These are phyloP conservation scores for Tephrocybe rancida DNA, from an alignment of 768 basidiomycete genomes.

Conservation along the genomic window DNA sequence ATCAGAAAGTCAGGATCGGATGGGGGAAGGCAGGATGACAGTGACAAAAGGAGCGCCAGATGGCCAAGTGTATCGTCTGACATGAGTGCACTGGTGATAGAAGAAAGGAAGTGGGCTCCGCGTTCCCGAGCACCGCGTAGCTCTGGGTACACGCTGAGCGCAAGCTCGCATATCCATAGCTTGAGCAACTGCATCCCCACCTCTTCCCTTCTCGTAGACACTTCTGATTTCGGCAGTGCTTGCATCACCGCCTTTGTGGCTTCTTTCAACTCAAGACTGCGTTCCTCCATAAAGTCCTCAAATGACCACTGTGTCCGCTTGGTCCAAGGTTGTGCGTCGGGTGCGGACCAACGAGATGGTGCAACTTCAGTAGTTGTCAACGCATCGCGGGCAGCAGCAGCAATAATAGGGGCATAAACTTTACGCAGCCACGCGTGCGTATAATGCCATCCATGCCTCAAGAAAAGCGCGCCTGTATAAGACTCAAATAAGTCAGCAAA, in stretches of 20 bases:
- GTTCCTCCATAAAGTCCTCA: slow-evolving; percentile 8
- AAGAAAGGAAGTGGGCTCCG: slow-evolving; percentile 24
- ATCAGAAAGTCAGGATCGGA: slow-evolving; percentile 12
- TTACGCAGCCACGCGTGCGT: slow-evolving; percentile 25
- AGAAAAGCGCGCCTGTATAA: slow-evolving; percentile 29
- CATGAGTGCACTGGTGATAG: slow-evolving; percentile 19
- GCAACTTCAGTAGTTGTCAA: slow-evolving; percentile 12
- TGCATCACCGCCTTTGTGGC: neutral
- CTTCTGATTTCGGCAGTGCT: slow-evolving; percentile 8
- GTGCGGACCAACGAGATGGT: neutral
- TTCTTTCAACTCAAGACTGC: neutral
- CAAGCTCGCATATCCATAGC: slow-evolving; percentile 29
- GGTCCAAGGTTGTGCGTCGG: slow-evolving; percentile 7
- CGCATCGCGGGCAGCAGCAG: slow-evolving; percentile 25
- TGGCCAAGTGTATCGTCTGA: slow-evolving; percentile 19
- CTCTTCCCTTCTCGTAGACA: slow-evolving; percentile 22
- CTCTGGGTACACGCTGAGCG: slow-evolving; percentile 23
- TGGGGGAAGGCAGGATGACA: slow-evolving; percentile 21
- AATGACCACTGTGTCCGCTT: slow-evolving; percentile 1
- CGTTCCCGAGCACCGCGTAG: slow-evolving; percentile 17
- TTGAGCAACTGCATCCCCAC: slow-evolving; percentile 30
- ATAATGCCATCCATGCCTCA: slow-evolving; percentile 28
- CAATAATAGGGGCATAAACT: slow-evolving; percentile 24
- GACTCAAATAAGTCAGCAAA: slow-evolving; percentile 35
- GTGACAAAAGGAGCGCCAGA: slow-evolving; percentile 21